Conservation (phyloP, 768 basidiomycete species). For the Tricholomella constricta region DNA sequence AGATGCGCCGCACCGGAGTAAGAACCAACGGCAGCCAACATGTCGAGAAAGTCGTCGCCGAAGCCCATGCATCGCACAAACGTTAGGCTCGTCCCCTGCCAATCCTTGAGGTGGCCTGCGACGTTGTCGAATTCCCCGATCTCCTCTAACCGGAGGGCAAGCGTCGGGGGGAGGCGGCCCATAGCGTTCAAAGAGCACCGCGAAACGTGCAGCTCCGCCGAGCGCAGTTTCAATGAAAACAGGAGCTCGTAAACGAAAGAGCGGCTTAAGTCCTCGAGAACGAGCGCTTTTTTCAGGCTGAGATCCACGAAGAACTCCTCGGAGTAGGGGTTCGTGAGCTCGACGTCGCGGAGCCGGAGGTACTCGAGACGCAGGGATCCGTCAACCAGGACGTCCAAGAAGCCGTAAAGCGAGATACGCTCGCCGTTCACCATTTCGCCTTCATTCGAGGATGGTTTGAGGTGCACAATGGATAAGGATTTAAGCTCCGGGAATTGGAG, state of each 20-base stretch:
- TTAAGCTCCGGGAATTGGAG: neutral
- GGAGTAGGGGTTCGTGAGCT: neutral
- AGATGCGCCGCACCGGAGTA: neutral
- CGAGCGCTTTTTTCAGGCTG: neutral
- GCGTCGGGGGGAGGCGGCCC: neutral
- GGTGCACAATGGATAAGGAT: neutral
- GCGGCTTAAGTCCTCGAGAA: neutral
- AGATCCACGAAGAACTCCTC: neutral
- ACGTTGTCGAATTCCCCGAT: neutral
- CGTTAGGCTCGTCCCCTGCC: neutral
- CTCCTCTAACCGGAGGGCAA: neutral
- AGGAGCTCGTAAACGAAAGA: neutral
- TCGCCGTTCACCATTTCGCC: neutral
- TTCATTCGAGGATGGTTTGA: neutral
- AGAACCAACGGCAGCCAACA: neutral
- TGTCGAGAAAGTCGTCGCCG: neutral
- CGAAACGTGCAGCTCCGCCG: neutral
- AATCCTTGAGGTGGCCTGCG: neutral
- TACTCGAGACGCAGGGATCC: neutral
- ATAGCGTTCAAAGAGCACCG: constrained; percentile 1
- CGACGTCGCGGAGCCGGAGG: neutral
- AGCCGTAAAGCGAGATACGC: neutral
- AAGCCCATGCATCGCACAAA: neutral
- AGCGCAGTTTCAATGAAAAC: neutral
- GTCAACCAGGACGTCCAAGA: neutral